phyloP scores from a whole-genome alignment of 2,329 filamentous ascomycete species.

The Ophiostoma perfectum region DNA sequence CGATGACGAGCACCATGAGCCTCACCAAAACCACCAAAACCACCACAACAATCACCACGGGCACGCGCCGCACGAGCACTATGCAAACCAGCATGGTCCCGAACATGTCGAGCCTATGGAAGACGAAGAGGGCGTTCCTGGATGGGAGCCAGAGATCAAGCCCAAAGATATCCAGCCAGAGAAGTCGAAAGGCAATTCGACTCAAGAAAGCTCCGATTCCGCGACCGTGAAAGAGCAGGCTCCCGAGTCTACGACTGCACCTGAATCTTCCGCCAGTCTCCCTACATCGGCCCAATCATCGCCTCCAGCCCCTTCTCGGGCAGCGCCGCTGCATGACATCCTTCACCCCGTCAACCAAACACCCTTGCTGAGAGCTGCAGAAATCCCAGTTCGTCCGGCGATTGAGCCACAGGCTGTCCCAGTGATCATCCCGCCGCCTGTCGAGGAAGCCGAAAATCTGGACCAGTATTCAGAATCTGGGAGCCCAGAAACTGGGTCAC shows the following conservation, averaged over 20 bases:
- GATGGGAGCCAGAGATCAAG: constrained; percentile 1
- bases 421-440: background rate
- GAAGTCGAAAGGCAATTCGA: background rate
- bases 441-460: background rate
- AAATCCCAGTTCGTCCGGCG: background rate
- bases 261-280: background rate
- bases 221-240: background rate
- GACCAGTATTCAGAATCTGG: background rate
- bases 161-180: background rate
- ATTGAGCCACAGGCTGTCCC: background rate
- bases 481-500: background rate
- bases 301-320: background rate
- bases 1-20: background rate
- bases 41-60: background rate
- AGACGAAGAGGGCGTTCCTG: background rate
- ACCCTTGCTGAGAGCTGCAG: background rate
- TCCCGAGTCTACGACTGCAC: background rate
- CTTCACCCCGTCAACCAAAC: constrained; percentile 20
- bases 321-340: constrained; percentile 19
- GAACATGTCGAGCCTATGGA: background rate
- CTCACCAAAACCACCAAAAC: background rate
- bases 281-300: background rate
- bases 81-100: background rate
- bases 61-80: background rate
- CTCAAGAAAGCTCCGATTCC: background rate